Base-by-base conservation (phyloP, 768 basidiomycete genomes). In the Suillus variegatus region DNA sequence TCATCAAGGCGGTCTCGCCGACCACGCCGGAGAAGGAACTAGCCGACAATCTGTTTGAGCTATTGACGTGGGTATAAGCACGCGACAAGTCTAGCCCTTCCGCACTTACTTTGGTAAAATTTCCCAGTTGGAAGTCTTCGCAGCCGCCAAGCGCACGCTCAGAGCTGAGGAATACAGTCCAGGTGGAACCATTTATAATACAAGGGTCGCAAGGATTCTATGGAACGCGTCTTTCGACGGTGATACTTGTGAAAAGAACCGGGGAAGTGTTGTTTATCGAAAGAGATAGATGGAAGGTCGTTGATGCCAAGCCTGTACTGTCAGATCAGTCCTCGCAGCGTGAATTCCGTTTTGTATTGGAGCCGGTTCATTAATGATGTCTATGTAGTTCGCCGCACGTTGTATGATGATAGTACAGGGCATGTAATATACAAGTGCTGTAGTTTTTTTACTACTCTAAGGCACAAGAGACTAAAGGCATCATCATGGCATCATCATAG, bases 141-240 rank as follows among this genome's bases (percentile, higher is more conserved):
- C 77, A 81, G 65, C 74, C 82, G 65, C 78, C 87, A 64, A 75
- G 72, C 22, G 77, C 82, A 64, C 87, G 85, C 51, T 78, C 78
- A 63, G 83, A 88, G 52, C 80, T 90, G 68, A 85, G 80, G 67
- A 84, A 86, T 66, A 88, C 89, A n/a, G 81, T 93, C 5, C 82
- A 85, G 32, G 88, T 90, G 56, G 75, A 79, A 40, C 89, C 90
- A n/a, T 32, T 90, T 32, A 68, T 66, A 36, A 68, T 82, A 60
- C 1, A 58, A 22, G 56, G 49, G 55, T 16, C 61, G 3, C 22
- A 71, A 64, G 63, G 40, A 32, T 73, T 72, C 66, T 92, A 91
- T 71, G 92, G 84, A 52, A 94, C 93, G 41, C 88, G 92, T 18
- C 75, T 91, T 61, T 85, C 92, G 51, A 93, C 90, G 4, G 85